A percentile compares a stretch with the other conserved stretches of the same genome.
These are phyloP conservation scores for Xylariaceae sp. DNA, from an alignment of 2,329 filamentous ascomycete genomes.

Conservation along the genomic window DNA sequence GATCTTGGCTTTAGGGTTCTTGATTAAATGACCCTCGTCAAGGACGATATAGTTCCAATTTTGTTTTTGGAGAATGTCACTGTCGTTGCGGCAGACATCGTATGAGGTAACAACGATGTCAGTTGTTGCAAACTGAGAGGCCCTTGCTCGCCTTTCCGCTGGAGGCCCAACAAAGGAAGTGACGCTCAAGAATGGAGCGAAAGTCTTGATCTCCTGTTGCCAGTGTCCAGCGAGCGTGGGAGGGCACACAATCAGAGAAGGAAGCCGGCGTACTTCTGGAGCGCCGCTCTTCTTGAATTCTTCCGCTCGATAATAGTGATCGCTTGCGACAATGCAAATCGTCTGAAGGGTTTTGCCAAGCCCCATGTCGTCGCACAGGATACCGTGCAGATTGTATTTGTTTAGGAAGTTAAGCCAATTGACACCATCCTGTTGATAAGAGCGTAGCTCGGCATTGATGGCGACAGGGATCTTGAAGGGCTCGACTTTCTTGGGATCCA, in stretches of 20 bases:
- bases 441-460: constrained; percentile 93
- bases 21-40: constrained; percentile 96
- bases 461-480: constrained; percentile 89
- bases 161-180: constrained; percentile 90
- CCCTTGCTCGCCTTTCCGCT: constrained; percentile 68
- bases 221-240: constrained; percentile 96
- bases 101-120: constrained; percentile 98
- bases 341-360: constrained; percentile 97
- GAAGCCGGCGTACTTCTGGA: constrained; percentile 72
- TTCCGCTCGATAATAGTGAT: constrained; percentile 89
- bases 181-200: constrained; percentile 87
- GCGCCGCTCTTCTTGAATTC: constrained; percentile 81
- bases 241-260: constrained; percentile 92
- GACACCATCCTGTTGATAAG: constrained; percentile 97
- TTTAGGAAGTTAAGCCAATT: constrained; percentile 99
- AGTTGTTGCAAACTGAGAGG: constrained; percentile 66
- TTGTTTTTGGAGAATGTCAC: constrained; percentile 75
- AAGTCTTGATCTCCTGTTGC: constrained; percentile 96
- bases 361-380: constrained; percentile 99
- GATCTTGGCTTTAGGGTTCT: constrained; percentile 96
- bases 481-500: constrained; percentile 96
- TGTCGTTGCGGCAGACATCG: constrained; percentile 94
- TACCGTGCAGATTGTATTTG: constrained; percentile 94
- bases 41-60: constrained; percentile 98
- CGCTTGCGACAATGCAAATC: constrained; percentile 94